Percentiles rank a stretch among this genome's conserved stretches.
phyloP scores from a whole-genome alignment of 495 filamentous ascomycete species.

The Neurospora sp. region DNA sequence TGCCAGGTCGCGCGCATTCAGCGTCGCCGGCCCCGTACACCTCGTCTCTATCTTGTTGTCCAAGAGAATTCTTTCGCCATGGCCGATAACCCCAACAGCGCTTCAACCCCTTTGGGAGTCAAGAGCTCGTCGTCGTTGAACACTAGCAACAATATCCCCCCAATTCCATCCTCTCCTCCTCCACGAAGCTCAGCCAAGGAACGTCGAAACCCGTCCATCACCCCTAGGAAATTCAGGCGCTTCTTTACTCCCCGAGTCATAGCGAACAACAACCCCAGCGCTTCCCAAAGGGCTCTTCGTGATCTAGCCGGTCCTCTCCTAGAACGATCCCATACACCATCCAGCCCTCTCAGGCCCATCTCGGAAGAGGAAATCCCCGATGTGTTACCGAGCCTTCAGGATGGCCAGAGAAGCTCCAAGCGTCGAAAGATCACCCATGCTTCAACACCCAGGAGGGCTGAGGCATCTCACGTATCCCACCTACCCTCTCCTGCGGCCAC shows the following conservation, averaged over 20 bases:
- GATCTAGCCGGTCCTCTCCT: slow-evolving; percentile 57
- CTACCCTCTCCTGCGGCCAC: slow-evolving; percentile 17
- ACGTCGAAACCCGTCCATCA: slow-evolving; percentile 46
- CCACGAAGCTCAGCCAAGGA: slow-evolving; percentile 28
- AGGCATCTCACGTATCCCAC: slow-evolving; percentile 5
- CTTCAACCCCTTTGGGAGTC: slow-evolving; percentile 6
- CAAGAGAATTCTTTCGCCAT: not conserved
- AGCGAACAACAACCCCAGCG: slow-evolving; percentile 34
- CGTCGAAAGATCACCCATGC: slow-evolving; percentile 30
- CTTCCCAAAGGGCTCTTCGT: slow-evolving; percentile 53
- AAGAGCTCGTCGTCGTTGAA: slow-evolving; percentile 15
- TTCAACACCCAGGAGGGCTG: slow-evolving; percentile 7
- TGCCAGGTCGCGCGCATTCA: not conserved
- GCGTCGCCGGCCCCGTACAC: not conserved
- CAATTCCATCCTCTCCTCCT: slow-evolving; percentile 23
- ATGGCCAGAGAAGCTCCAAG: slow-evolving; percentile 18
- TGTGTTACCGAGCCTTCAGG: slow-evolving; percentile 14
- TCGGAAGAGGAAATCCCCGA: slow-evolving; percentile 21
- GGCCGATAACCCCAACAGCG: slow-evolving; percentile 12
- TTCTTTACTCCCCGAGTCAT: slow-evolving; percentile 71
- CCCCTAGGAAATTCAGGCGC: slow-evolving; percentile 61
- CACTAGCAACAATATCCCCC: slow-evolving; percentile 13
- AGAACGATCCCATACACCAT: slow-evolving; percentile 45
- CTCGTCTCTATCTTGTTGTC: not conserved
- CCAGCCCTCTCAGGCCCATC: slow-evolving; percentile 32